These are phyloP conservation scores for Prunus mongolica DNA, from an alignment of 306 rosid species.

Conservation along the genomic window DNA sequence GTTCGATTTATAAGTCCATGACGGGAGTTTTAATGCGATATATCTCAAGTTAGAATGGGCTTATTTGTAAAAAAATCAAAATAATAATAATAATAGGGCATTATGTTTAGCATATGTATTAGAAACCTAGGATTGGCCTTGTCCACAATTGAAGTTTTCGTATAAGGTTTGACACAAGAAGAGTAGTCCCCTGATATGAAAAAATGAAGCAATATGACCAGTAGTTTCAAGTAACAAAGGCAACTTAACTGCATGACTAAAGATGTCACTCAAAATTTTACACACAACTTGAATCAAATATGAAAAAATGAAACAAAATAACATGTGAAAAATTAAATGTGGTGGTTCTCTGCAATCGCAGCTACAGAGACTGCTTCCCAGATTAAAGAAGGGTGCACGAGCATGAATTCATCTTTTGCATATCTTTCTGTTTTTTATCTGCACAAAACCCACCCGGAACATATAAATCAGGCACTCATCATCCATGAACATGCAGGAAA, in stretches of 20 bases:
- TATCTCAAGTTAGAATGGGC: too few species aligned
- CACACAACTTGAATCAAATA: not conserved
- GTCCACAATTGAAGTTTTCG: too few species aligned
- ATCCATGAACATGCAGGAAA: not conserved
- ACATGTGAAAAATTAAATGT: not conserved
- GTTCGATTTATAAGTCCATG: too few species aligned
- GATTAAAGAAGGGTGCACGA: constrained; percentile 58
- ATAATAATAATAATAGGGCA: too few species aligned
- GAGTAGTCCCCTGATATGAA: not conserved
- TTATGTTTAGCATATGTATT: too few species aligned
- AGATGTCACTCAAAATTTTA: not conserved
- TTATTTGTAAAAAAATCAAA: too few species aligned
- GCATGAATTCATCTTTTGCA: constrained; percentile 52
- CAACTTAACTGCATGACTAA: not conserved
- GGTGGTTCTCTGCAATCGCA: constrained; percentile 3
- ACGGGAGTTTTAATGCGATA: too few species aligned
- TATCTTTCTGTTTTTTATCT: constrained; percentile 45
- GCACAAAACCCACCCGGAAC: constrained; percentile 12
- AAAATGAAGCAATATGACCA: not conserved
- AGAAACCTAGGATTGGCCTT: too few species aligned
- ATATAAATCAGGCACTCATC: not conserved
- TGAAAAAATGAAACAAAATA: not conserved
- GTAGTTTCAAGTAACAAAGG: not conserved
- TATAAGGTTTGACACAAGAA: not conserved
- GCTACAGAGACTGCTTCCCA: constrained; percentile 17